Percentiles rank a stretch among this genome's conserved stretches.
Evolutionary conservation across 2,329 filamentous ascomycete species (phyloP).

Genomic region (Stachybotrys chlorohalonatus): DNA sequence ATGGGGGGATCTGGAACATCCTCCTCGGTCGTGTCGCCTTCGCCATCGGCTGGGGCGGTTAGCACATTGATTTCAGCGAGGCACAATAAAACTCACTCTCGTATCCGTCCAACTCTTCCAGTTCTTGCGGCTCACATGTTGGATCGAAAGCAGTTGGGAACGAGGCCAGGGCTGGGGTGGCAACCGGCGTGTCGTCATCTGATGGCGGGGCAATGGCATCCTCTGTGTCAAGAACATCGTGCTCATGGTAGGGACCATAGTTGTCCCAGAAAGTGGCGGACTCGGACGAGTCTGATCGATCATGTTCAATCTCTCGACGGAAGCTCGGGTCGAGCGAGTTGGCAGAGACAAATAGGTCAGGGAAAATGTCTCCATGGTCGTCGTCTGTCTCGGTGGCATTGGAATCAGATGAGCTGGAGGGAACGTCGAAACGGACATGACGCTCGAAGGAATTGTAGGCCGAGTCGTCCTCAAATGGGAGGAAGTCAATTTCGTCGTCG

Average conservation of each 20-base stretch:
- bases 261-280: constrained; percentile 58
- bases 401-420: constrained; percentile 57
- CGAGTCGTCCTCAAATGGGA: constrained; percentile 27
- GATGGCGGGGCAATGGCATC: constrained; percentile 15
- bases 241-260: constrained; percentile 34
- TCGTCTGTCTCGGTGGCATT: constrained; percentile 47
- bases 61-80: constrained; percentile 18
- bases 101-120: constrained; percentile 44
- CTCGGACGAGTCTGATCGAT: constrained; percentile 49
- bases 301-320: constrained; percentile 63
- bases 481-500: constrained; percentile 30
- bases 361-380: constrained; percentile 57
- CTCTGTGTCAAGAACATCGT: constrained; percentile 19
- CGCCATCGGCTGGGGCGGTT: constrained; percentile 45
- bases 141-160: constrained; percentile 19
- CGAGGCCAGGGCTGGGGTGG: constrained; percentile 26
- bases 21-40: constrained; percentile 55
- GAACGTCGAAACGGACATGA: constrained; percentile 66
- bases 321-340: constrained; percentile 63
- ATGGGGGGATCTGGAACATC: constrained; percentile 42
- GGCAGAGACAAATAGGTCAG: constrained; percentile 71
- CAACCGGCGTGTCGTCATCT: constrained; percentile 31
- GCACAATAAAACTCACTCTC: constrained; percentile 42
- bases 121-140: background rate
- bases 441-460: constrained; percentile 38